Conservation (phyloP, 305 asterid genomes). For the Salvia sclarea region DNA sequence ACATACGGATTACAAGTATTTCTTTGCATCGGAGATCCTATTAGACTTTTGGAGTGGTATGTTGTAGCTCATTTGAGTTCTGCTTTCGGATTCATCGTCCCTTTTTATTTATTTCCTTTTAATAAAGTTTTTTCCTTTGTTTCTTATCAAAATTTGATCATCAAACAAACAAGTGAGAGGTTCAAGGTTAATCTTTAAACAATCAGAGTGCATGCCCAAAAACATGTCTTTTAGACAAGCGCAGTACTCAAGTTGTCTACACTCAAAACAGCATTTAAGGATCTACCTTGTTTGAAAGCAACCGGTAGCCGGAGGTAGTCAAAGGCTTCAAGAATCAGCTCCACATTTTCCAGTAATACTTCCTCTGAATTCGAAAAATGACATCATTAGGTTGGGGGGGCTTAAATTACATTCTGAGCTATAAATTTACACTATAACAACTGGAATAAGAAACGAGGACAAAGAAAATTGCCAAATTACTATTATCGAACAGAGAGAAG, state of each 20-base stretch:
- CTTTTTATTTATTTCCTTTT: background rate
- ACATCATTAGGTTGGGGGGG: background rate
- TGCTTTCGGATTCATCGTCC: background rate
- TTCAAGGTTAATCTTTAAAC: background rate
- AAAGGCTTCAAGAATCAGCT: constrained; percentile 95
- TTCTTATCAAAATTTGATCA: background rate
- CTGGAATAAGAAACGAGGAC: background rate
- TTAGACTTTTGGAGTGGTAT: background rate
- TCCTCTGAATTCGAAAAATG: constrained; percentile 59
- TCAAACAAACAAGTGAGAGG: background rate
- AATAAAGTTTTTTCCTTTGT: no score
- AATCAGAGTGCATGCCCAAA: constrained; percentile 5
- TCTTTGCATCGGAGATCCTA: background rate
- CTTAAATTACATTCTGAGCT: background rate
- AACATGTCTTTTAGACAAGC: background rate
- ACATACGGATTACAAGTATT: background rate
- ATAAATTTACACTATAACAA: constrained; percentile 8
- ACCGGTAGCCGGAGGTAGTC: constrained; percentile 89
- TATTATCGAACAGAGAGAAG: background rate
- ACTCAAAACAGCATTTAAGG: constrained; percentile 13
- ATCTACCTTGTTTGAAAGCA: constrained; percentile 73
- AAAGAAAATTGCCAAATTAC: background rate
- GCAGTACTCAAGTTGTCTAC: background rate
- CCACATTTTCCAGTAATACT: constrained; percentile 89
- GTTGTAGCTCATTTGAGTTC: background rate